Evolutionary conservation across 2,329 filamentous ascomycete genomes (phyloP), one percentile per base, ranked within the genome.

Genomic region (Aspergillus sojae): DNA sequence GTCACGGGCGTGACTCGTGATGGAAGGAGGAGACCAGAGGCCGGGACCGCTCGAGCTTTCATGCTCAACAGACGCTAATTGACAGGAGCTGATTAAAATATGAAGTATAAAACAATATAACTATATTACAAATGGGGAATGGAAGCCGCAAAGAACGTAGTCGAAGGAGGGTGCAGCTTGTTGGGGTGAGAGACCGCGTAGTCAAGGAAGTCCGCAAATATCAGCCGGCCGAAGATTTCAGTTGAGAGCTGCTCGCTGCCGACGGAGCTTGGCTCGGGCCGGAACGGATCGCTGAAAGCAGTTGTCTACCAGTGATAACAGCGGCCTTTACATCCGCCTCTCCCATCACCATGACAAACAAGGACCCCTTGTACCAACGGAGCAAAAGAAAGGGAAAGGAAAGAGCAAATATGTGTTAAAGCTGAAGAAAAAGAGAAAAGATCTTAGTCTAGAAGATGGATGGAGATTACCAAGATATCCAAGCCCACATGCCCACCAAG

Each of bases 1-100:
- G 74, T 71, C 32, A 73, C 67, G n/a, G 71, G 63, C 50, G 74
- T 63, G 45, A 66, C 67, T 70, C 71, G 75, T 62, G 72, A 67
- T 54, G 72, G 74, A 65, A 75, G 68, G 54, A 74, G 68, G 70
- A 78, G 75, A 70, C 75, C 74, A 64, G 74, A 73, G 68, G 76
- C 75, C 66, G 74, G 71, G 26, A 75, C 66, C 56, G 74, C 72
- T 68, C 77, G 77, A 75, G 76, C 73, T 74, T 74, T 73, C 77
- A 79, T 79, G 65, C 69, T 78, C 71, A 64, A 64, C 61, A 57
- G 56, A 65, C 59, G 56, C 64, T 26, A 23, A 59, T 43, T 26
- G 48, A 43, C 36, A 48, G 26, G 28, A 53, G 23, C 9, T 34
- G n/a, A 58, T 45, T 54, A 30, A 48, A 43, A 41, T 50, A 28